Percentiles rank a stretch among this genome's conserved stretches.
Evolutionary conservation across 805 yeast species (phyloP).

Genomic region (Candida sphagnicola): DNA sequence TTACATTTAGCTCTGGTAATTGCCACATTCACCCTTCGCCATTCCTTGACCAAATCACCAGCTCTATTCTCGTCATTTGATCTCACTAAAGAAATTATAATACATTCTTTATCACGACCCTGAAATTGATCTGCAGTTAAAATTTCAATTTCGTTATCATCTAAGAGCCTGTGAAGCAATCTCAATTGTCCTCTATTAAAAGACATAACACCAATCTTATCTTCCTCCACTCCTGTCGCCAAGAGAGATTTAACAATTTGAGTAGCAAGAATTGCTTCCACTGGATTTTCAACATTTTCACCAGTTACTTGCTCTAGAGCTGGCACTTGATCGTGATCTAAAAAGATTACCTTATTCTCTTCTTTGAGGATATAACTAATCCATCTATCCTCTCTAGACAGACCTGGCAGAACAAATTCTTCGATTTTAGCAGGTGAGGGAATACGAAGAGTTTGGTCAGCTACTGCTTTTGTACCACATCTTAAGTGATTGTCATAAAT

Average conservation of each 20-base stretch:
- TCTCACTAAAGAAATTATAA: slow-evolving; percentile 84
- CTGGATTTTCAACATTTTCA: slow-evolving; percentile 68
- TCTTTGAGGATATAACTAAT: slow-evolving; percentile 52
- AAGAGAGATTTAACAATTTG: slow-evolving; percentile 59
- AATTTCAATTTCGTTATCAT: slow-evolving; percentile 54
- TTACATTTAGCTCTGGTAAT: slow-evolving; percentile 87
- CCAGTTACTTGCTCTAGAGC: slow-evolving; percentile 54
- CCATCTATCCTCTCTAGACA: slow-evolving; percentile 40
- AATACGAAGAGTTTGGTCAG: slow-evolving; percentile 50
- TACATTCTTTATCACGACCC: slow-evolving; percentile 92
- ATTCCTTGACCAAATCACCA: slow-evolving; percentile 79
- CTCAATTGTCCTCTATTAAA: slow-evolving; percentile 74
- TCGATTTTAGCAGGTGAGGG: slow-evolving; percentile 35
- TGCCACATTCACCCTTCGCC: slow-evolving; percentile 93
- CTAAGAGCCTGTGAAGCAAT: slow-evolving; percentile 28
- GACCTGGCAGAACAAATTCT: slow-evolving; percentile 6
- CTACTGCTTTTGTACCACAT: slow-evolving; percentile 69
- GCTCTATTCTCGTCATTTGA: slow-evolving; percentile 62
- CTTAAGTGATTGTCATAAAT: slow-evolving; percentile 72
- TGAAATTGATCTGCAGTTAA: slow-evolving; percentile 95
- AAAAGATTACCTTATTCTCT: slow-evolving; percentile 61
- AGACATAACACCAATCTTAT: slow-evolving; percentile 81
- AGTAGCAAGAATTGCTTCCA: slow-evolving; percentile 64
- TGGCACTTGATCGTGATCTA: slow-evolving; percentile 71
- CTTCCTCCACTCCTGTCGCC: slow-evolving; percentile 54